A percentile compares a stretch with the other conserved stretches of the same genome.
phyloP scores from a whole-genome alignment of 2,329 filamentous ascomycete species.

The Cordyceps cateniannulata region DNA sequence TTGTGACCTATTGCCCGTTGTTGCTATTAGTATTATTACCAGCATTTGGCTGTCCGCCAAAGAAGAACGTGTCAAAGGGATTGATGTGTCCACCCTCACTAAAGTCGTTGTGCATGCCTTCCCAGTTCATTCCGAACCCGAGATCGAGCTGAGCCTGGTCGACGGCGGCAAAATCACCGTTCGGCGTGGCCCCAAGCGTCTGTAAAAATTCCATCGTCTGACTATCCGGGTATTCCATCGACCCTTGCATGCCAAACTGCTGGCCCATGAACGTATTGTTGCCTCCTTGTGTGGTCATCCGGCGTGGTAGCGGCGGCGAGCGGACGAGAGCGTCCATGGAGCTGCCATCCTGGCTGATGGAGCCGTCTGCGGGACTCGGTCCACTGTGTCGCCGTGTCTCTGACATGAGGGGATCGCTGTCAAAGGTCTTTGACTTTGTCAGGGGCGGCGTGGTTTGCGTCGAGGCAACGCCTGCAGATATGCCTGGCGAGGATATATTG shows the following conservation, averaged over 20 bases:
- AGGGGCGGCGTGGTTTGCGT: slow-evolving; percentile 35
- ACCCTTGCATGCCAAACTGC: slow-evolving; percentile 27
- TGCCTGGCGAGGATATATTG: slow-evolving; percentile 33
- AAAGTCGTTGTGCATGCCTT: slow-evolving; percentile 57
- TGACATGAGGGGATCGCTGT: slow-evolving; percentile 26
- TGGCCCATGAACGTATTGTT: slow-evolving; percentile 26
- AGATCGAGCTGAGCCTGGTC: slow-evolving; percentile 53
- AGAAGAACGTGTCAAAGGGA: slow-evolving; percentile 68
- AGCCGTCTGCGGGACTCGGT: slow-evolving; percentile 25
- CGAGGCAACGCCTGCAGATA: slow-evolving; percentile 30
- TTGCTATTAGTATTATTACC: slow-evolving; percentile 5
- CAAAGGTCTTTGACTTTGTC: slow-evolving; percentile 31
- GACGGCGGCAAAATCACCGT: slow-evolving; percentile 26
- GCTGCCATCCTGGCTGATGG: slow-evolving; percentile 23
- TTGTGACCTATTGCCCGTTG: not conserved
- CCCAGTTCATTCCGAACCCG: slow-evolving; percentile 61
- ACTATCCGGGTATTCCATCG: slow-evolving; percentile 39
- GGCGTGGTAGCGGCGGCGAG: slow-evolving; percentile 36
- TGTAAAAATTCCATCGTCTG: slow-evolving; percentile 47
- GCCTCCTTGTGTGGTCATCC: slow-evolving; percentile 27
- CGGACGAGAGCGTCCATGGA: slow-evolving; percentile 38
- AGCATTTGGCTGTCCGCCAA: slow-evolving; percentile 39
- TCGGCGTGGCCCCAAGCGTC: slow-evolving; percentile 30
- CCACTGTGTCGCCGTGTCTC: slow-evolving; percentile 23
- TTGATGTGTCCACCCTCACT: slow-evolving; percentile 55